Evolutionary conservation across 208 protist genomes (phyloP).

Genomic region (Crithidia thermophila): DNA sequence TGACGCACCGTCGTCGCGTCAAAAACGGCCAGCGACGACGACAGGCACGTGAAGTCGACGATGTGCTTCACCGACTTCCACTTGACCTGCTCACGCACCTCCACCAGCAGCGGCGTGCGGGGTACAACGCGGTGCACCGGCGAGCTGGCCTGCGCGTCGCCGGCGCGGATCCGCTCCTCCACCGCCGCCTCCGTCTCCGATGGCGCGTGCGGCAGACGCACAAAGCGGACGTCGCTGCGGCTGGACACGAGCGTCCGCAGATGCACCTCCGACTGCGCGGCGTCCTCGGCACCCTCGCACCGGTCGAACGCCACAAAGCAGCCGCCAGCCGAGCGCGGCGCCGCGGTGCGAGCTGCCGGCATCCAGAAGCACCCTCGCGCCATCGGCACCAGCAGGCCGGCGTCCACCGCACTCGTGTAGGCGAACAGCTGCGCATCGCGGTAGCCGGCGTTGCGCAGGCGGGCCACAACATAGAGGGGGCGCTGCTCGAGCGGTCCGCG

Average conservation of each 20-base stretch:
- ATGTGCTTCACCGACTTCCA: constrained; percentile 28
- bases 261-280: background rate
- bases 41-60: constrained; percentile 33
- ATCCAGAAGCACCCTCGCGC: constrained; percentile 24
- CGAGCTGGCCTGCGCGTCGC: background rate
- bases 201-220: constrained; percentile 17
- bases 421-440: constrained; percentile 23
- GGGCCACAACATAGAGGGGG: constrained; percentile 26
- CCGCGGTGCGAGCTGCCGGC: background rate
- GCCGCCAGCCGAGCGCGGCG: constrained; percentile 10
- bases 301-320: constrained; percentile 25
- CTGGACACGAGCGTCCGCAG: constrained; percentile 21
- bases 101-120: constrained; percentile 19
- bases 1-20: constrained; percentile 5
- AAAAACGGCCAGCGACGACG: constrained; percentile 19
- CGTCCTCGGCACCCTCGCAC: background rate
- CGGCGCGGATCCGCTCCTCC: constrained; percentile 15
- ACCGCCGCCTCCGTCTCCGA: constrained; percentile 1
- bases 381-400: constrained; percentile 2
- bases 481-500: background rate
- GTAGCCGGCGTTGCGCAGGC: constrained; percentile 4
- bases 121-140: background rate
- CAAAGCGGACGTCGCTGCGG: constrained; percentile 27
- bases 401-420: constrained; percentile 28
- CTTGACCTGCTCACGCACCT: constrained; percentile 27